Conservation (phyloP, 1,284 basidiomycete genomes). For the Schizopora paradoxa region DNA sequence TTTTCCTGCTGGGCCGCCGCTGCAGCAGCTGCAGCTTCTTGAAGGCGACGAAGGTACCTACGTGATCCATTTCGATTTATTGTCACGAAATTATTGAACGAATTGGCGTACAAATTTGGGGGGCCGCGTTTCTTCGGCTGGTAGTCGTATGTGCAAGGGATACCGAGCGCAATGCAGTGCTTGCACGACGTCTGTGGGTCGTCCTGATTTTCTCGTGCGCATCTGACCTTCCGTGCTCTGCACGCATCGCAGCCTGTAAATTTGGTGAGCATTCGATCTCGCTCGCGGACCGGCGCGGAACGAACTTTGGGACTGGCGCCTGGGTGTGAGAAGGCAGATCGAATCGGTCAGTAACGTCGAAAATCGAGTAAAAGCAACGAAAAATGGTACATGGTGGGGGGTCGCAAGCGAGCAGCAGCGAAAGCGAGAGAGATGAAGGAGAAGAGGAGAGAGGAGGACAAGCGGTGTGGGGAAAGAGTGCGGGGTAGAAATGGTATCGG, state of each 20-base stretch:
- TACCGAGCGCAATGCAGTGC: slow-evolving; percentile 76
- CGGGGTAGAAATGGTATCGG: slow-evolving; percentile 27
- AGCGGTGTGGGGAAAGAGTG: slow-evolving; percentile 25
- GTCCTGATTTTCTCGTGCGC: slow-evolving; percentile 70
- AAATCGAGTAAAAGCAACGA: slow-evolving; percentile 13
- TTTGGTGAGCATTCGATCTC: slow-evolving; percentile 16
- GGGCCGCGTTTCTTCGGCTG: slow-evolving; percentile 88
- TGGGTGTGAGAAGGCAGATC: slow-evolving; percentile 32
- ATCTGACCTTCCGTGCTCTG: slow-evolving; percentile 76
- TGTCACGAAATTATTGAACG: neutral
- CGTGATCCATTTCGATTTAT: slow-evolving; percentile 1
- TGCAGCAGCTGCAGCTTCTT: slow-evolving; percentile 70
- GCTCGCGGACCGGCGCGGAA: slow-evolving; percentile 17
- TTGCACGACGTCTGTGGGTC: slow-evolving; percentile 74
- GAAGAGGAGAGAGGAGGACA: slow-evolving; percentile 24
- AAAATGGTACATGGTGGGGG: slow-evolving; percentile 25
- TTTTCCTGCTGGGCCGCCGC: slow-evolving; percentile 36
- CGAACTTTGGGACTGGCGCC: slow-evolving; percentile 74
- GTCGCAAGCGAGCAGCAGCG: neutral
- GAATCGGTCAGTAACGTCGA: slow-evolving; percentile 19
- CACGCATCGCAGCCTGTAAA: slow-evolving; percentile 75
- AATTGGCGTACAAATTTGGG: slow-evolving; percentile 70
- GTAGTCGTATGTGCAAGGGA: slow-evolving; percentile 85
- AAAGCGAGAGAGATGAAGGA: slow-evolving; percentile 16
- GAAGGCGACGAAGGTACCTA: slow-evolving; percentile 74